phyloP scores from a whole-genome alignment of 2,329 filamentous ascomycete species.

The Pseudogymnoascus sp. region DNA sequence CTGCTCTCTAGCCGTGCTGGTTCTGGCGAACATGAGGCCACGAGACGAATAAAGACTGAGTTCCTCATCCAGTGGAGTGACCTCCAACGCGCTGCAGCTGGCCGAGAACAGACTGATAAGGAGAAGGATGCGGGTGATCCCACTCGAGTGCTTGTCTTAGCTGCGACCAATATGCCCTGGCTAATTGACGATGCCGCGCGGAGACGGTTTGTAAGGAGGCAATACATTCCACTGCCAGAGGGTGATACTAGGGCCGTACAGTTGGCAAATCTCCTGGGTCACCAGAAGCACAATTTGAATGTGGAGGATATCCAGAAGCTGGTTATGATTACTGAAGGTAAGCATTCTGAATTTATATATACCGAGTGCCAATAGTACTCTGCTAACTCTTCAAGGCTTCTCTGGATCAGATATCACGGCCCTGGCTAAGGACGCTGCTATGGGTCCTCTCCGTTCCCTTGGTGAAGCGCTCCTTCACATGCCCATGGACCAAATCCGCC shows the following conservation, averaged over 20 bases:
- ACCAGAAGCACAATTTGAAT: conserved; percentile 75
- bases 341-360: conserved; percentile 21
- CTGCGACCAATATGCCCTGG: conserved; percentile 94
- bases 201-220: conserved; percentile 79
- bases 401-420: conserved; percentile 96
- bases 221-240: conserved; percentile 94
- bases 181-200: conserved; percentile 94
- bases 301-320: conserved; percentile 63
- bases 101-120: conserved; percentile 59
- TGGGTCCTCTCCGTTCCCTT: conserved; percentile 85
- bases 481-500: conserved; percentile 87
- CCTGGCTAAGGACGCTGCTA: conserved; percentile 92
- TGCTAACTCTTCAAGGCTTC: conserved; percentile 55
- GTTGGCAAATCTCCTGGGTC: conserved; percentile 66
- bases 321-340: conserved; percentile 78
- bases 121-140: conserved; percentile 70
- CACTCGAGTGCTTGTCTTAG: conserved; percentile 81
- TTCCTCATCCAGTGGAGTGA: conserved; percentile 98
- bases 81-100: conserved; percentile 82
- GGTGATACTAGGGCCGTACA: conserved; percentile 71
- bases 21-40: conserved; percentile 84
- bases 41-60: conserved; percentile 89
- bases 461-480: conserved; percentile 85
- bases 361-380: neutral
- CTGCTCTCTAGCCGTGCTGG: conserved; percentile 76